phyloP scores from a whole-genome alignment of 495 filamentous ascomycete genomes.

The Hypoxylon cercidicola region DNA sequence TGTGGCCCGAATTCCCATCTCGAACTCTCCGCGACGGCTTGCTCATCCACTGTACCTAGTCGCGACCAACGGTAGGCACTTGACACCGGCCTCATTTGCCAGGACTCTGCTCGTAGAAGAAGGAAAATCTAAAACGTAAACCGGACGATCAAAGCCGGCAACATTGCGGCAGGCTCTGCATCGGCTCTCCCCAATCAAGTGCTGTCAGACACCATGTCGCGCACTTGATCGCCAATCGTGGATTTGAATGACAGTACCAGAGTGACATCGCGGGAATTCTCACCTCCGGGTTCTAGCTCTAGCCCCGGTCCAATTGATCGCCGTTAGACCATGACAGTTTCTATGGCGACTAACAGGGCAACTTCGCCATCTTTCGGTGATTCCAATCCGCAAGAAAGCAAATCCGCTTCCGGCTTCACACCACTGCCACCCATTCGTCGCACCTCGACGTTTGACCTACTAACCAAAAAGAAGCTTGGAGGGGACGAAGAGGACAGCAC shows the following conservation, averaged over 20 bases:
- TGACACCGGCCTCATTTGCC: slow-evolving; percentile 35
- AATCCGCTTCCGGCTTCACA: slow-evolving; percentile 48
- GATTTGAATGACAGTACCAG: slow-evolving; percentile 50
- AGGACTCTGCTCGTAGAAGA: slow-evolving; percentile 45
- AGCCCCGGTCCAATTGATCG: slow-evolving; percentile 24
- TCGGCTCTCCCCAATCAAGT: slow-evolving; percentile 31
- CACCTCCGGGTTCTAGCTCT: slow-evolving; percentile 3
- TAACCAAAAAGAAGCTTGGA: slow-evolving; percentile 41
- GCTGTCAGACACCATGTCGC: slow-evolving; percentile 36
- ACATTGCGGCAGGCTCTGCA: slow-evolving; percentile 30
- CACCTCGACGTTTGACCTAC: slow-evolving; percentile 60
- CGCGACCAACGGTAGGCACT: slow-evolving; percentile 35
- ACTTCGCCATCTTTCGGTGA: slow-evolving; percentile 42
- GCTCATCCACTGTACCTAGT: slow-evolving; percentile 27
- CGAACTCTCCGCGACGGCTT: slow-evolving; percentile 26
- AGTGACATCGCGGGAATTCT: slow-evolving; percentile 40
- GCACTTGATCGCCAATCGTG: slow-evolving; percentile 40
- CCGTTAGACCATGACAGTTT: slow-evolving; percentile 33
- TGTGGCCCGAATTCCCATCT: slow-evolving; percentile 29
- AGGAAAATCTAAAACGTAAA: slow-evolving; percentile 39
- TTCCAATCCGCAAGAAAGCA: slow-evolving; percentile 22
- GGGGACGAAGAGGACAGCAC: slow-evolving; percentile 37
- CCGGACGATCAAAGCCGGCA: slow-evolving; percentile 22
- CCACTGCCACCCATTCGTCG: slow-evolving; percentile 64
- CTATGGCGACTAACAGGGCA: slow-evolving; percentile 53